phyloP scores from a whole-genome alignment of 177 flowering plant genomes.

The Telopea speciosissima region DNA sequence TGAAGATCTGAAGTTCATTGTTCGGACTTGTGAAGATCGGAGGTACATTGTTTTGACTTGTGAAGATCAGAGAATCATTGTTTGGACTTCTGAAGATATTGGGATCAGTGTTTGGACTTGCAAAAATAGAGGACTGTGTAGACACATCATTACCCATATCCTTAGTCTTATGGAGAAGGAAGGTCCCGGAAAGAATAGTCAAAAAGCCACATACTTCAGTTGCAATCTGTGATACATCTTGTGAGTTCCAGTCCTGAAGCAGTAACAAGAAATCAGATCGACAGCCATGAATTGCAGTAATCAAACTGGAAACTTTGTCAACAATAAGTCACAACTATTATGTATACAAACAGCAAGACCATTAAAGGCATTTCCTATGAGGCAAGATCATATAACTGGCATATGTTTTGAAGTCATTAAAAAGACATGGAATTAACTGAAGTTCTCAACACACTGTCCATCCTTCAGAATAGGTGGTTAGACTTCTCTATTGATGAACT shows the following conservation, averaged over 20 bases:
- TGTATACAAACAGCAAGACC: background rate
- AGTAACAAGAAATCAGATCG: conserved; percentile 6
- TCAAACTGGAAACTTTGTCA: background rate
- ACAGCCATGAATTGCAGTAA: background rate
- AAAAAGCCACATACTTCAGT: conserved; percentile 71
- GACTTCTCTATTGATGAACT: background rate
- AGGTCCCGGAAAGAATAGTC: conserved; percentile 43
- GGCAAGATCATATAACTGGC: background rate
- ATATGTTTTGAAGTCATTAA: background rate
- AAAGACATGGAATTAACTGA: background rate
- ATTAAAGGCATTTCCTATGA: background rate
- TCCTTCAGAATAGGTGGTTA: background rate
- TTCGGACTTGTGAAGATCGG: no score
- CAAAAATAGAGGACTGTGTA: background rate
- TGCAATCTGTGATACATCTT: conserved; percentile 55
- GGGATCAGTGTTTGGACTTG: background rate
- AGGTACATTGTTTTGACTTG: no score
- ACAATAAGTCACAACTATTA: no score
- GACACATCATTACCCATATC: conserved; percentile 23
- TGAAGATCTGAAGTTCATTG: no score
- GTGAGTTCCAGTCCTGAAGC: conserved; percentile 45
- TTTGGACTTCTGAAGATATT: no score
- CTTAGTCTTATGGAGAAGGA: conserved; percentile 33
- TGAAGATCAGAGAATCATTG: no score
- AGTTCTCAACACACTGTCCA: background rate